These are phyloP conservation scores for Lipomyces japonicus DNA, from an alignment of 805 yeast genomes.

Conservation along the genomic window DNA sequence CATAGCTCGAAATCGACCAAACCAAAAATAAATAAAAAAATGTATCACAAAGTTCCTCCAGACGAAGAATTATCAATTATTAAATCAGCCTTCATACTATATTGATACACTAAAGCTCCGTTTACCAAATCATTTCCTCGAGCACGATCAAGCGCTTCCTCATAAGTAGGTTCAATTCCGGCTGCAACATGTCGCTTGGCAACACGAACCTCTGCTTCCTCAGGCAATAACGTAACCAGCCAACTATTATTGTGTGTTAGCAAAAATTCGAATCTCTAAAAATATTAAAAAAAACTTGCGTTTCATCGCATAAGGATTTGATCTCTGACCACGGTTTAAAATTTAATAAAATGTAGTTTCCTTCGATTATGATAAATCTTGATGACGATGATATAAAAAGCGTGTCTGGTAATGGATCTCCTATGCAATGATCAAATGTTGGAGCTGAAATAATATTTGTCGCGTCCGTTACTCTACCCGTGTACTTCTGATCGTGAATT, in stretches of 20 bases:
- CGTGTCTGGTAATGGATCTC: constrained; percentile 1
- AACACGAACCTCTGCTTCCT: neutral
- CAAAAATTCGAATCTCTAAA: too few relatives aligned
- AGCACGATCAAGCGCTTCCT: neutral
- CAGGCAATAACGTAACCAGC: neutral
- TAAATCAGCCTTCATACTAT: neutral
- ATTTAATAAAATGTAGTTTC: neutral
- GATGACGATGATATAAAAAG: neutral
- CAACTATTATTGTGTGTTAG: too few relatives aligned
- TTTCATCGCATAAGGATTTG: neutral
- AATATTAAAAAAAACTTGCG: too few relatives aligned
- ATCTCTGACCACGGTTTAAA: neutral
- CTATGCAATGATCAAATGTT: neutral
- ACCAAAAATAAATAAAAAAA: too few relatives aligned
- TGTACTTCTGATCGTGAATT: constrained; percentile 28
- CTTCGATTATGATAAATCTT: constrained; percentile 1
- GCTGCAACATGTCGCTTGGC: neutral
- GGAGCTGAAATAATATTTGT: neutral
- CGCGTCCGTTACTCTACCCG: constrained; percentile 25
- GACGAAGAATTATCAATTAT: neutral
- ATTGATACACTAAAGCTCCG: neutral
- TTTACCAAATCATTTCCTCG: neutral
- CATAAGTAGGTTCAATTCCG: neutral
- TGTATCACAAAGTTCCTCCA: too few relatives aligned
- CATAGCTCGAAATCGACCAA: too few relatives aligned